These are phyloP conservation scores for Pyrenochaeta sp. DNA, from an alignment of 2,329 filamentous ascomycete species.

Conservation along the genomic window DNA sequence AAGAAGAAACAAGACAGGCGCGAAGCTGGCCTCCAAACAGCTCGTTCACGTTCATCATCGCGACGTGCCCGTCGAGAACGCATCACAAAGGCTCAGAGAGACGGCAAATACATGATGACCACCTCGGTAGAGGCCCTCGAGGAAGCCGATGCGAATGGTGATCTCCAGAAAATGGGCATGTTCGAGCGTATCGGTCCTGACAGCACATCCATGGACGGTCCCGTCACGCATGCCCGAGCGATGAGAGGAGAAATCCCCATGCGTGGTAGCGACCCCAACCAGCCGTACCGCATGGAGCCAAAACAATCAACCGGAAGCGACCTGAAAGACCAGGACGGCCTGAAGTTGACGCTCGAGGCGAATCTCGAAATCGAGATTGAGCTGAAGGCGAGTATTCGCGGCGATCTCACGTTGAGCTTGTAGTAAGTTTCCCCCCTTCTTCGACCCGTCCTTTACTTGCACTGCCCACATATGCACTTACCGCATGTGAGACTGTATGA, in stretches of 20 bases:
- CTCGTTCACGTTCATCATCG: conserved; percentile 56
- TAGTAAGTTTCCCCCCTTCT: conserved; percentile 69
- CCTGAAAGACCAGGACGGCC: conserved; percentile 66
- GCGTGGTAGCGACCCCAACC: conserved; percentile 59
- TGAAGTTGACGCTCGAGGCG: conserved; percentile 75
- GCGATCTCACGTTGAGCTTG: conserved; percentile 80
- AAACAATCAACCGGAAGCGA: conserved; percentile 52
- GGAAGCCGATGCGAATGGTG: conserved; percentile 60
- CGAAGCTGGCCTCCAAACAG: conserved; percentile 49
- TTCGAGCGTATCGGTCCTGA: conserved; percentile 65
- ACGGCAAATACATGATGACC: conserved; percentile 62
- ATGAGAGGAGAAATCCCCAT: conserved; percentile 64
- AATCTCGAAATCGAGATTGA: conserved; percentile 86
- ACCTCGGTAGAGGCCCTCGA: conserved; percentile 57
- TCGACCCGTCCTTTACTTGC: conserved; percentile 14
- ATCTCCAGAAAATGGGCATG: conserved; percentile 57
- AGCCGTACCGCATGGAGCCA: conserved; percentile 53
- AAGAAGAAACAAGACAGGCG: conserved; percentile 49
- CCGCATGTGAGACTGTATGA: conserved; percentile 5
- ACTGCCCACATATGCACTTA: conserved; percentile 7
- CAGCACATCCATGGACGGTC: conserved; percentile 63
- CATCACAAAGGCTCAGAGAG: conserved; percentile 53
- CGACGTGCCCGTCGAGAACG: conserved; percentile 57
- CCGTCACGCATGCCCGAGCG: conserved; percentile 62
- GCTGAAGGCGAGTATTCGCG: conserved; percentile 84